These are phyloP conservation scores for Fusarium siculi DNA, from an alignment of 2,329 filamentous ascomycete species.

Conservation along the genomic window DNA sequence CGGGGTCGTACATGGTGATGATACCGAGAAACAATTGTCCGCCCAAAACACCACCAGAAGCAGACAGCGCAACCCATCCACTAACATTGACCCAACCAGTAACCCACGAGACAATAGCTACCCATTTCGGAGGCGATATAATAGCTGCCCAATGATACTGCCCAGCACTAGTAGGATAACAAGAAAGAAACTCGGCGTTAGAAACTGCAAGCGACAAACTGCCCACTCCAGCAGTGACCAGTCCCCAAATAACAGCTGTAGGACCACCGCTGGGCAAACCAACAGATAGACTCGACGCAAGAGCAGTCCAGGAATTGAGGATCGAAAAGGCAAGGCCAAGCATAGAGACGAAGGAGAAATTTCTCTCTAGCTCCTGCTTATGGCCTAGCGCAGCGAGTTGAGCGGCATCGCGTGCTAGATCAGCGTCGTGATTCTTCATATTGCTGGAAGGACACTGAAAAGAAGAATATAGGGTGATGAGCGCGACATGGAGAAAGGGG, in stretches of 20 bases:
- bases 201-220: background rate
- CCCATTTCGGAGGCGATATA: background rate
- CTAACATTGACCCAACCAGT: background rate
- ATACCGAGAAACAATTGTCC: background rate
- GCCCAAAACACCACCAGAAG: background rate
- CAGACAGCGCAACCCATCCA: background rate
- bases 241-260: background rate
- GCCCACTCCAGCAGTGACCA: background rate
- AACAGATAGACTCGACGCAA: background rate
- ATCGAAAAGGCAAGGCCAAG: background rate
- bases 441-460: fast-evolving
- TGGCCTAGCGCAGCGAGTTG: background rate
- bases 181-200: background rate
- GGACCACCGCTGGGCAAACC: background rate
- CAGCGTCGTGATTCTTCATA: background rate
- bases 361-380: background rate
- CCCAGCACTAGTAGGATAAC: background rate
- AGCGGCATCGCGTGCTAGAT: background rate
- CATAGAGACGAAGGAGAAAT: background rate
- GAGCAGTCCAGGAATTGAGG: background rate
- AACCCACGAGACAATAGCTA: background rate
- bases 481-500: background rate
- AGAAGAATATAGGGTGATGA: fast-evolving
- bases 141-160: background rate
- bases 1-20: background rate